These are phyloP conservation scores for Backusella australiensis DNA, from an alignment of 192 early-diverging fungal species.

Conservation along the genomic window DNA sequence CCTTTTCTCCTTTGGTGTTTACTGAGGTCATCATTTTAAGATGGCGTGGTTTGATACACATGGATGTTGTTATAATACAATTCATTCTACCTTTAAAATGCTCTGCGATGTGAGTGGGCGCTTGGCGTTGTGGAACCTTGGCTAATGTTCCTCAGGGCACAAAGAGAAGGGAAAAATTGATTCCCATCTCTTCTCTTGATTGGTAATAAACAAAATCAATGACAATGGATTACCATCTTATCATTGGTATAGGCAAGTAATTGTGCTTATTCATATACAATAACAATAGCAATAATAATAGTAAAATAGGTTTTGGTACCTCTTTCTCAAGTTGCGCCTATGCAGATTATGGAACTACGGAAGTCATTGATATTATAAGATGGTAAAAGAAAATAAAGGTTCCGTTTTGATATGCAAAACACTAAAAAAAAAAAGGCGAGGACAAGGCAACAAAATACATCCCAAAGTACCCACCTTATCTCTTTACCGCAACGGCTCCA, in stretches of 20 bases:
- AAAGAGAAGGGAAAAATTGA: neutral
- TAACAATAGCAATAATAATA: too few species aligned
- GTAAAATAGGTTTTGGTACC: conserved; percentile 29
- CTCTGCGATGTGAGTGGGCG: neutral
- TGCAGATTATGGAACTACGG: conserved; percentile 33
- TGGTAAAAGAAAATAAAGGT: conserved; percentile 32
- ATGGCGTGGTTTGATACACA: too few species aligned
- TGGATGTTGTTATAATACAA: too few species aligned
- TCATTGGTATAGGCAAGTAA: conserved; percentile 34
- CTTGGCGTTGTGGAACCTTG: neutral
- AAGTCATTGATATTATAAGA: conserved; percentile 44
- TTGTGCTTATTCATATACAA: neutral
- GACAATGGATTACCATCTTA: conserved; percentile 19
- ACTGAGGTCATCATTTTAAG: too few species aligned
- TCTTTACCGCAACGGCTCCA: conserved; percentile 39
- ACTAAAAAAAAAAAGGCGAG: conserved; percentile 4
- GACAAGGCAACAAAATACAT: conserved; percentile 31
- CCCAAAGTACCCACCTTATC: conserved; percentile 43
- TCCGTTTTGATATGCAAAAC: too few species aligned
- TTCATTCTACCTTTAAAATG: too few species aligned
- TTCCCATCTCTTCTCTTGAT: neutral
- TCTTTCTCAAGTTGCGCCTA: conserved; percentile 48
- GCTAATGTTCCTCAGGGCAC: neutral
- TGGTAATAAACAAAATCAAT: neutral
- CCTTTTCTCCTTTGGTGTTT: too few species aligned